phyloP scores from a whole-genome alignment of 2,329 filamentous ascomycete genomes.

The Epichloe glyceriae region DNA sequence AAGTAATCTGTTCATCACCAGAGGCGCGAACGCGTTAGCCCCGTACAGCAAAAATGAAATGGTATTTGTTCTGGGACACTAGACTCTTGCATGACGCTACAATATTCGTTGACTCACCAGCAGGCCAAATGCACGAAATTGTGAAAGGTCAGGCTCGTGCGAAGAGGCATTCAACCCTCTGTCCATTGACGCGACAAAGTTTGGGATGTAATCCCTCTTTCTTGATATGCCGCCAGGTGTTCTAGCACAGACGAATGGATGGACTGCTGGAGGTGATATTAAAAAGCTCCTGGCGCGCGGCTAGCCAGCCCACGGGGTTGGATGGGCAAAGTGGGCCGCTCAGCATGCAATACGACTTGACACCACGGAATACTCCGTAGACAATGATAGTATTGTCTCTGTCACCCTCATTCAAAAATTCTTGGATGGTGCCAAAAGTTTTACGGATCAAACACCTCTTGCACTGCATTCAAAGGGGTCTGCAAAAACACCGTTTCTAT shows the following conservation, averaged over 20 bases:
- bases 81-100: not conserved
- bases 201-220: not conserved
- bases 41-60: not conserved
- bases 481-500: too few relatives aligned
- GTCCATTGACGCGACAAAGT: not conserved
- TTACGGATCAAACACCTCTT: too few relatives aligned
- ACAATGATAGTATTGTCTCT: too few relatives aligned
- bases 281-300: not conserved
- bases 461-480: too few relatives aligned
- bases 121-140: constrained; percentile 15
- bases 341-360: not conserved
- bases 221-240: too few relatives aligned
- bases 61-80: not conserved
- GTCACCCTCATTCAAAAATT: too few relatives aligned
- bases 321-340: not conserved
- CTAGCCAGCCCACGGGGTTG: not conserved
- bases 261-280: too few relatives aligned
- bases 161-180: not conserved
- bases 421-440: too few relatives aligned
- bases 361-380: not conserved
- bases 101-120: constrained; percentile 13
- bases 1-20: constrained; percentile 41
- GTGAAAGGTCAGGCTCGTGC: constrained; percentile 7
- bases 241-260: too few relatives aligned
- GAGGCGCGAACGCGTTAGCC: not conserved